A percentile compares a stretch with the other conserved stretches of the same genome.
Evolutionary conservation across 2,329 filamentous ascomycete species (phyloP).

Genomic region (Lasiodiplodia citricola): DNA sequence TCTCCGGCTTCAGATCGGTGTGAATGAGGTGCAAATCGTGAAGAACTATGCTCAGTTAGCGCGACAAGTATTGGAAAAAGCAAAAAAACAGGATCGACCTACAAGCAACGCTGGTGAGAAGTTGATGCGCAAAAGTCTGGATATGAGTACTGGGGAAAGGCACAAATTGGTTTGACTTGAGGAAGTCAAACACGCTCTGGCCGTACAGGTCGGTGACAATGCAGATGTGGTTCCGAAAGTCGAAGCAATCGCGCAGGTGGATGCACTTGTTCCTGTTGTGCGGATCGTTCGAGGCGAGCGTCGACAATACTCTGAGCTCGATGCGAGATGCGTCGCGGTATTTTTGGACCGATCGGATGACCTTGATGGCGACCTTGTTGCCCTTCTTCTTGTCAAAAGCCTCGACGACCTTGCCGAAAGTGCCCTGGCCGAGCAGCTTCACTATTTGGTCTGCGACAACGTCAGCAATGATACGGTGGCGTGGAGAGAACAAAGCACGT

Average conservation of each 20-base stretch:
- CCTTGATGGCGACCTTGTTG: constrained; percentile 91
- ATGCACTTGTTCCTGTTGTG: constrained; percentile 96
- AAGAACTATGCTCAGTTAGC: constrained; percentile 66
- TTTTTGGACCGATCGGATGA: constrained; percentile 97
- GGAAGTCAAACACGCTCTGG: constrained; percentile 97
- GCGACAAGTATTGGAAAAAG: constrained; percentile 26
- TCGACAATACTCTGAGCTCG: constrained; percentile 89
- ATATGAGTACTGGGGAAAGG: constrained; percentile 99
- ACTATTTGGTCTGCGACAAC: constrained; percentile 76
- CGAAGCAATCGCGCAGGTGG: constrained; percentile 94
- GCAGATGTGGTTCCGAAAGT: constrained; percentile 96
- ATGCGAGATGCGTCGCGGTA: constrained; percentile 96
- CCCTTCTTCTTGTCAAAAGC: constrained; percentile 80
- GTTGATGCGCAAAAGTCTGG: constrained; percentile 91
- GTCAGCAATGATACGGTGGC: constrained; percentile 30
- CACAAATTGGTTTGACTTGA: constrained; percentile 93
- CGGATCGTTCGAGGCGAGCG: constrained; percentile 87
- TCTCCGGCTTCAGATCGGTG: constrained; percentile 75
- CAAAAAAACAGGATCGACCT: constrained; percentile 50
- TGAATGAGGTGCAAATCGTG: constrained; percentile 98
- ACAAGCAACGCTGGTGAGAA: constrained; percentile 99
- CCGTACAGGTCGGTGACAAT: constrained; percentile 79
- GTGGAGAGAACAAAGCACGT: constrained; percentile 45
- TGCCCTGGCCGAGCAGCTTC: constrained; percentile 91
- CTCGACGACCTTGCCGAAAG: constrained; percentile 97